A percentile compares a stretch with the other conserved stretches of the same genome.
phyloP scores from a whole-genome alignment of 2,329 filamentous ascomycete genomes.

The Tolypocladium tropicale region DNA sequence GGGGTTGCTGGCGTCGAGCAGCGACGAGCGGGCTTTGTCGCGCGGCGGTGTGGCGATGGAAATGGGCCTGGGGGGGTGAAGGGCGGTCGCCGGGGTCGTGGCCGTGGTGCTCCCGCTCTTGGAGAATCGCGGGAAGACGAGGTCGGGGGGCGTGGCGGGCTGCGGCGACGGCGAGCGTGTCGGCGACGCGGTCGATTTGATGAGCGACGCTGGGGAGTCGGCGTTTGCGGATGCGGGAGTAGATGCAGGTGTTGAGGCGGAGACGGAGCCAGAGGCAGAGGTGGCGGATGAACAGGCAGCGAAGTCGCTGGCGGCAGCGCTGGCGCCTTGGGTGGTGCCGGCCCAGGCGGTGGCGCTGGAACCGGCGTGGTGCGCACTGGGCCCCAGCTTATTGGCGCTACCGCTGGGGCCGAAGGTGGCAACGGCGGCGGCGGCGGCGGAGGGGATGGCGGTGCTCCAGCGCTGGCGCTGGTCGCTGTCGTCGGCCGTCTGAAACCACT shows the following conservation, averaged over 20 bases:
- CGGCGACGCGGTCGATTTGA: slow-evolving; percentile 21
- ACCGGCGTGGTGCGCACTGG: not conserved
- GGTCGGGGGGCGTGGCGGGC: slow-evolving; percentile 19
- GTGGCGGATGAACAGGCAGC: slow-evolving; percentile 6
- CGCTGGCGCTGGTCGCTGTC: slow-evolving; percentile 8
- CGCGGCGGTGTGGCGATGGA: slow-evolving; percentile 17
- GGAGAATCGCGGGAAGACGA: slow-evolving; percentile 9
- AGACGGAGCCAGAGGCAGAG: slow-evolving; percentile 1
- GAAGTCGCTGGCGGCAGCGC: slow-evolving; percentile 5
- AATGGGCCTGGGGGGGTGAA: slow-evolving; percentile 24
- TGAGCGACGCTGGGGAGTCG: slow-evolving; percentile 21
- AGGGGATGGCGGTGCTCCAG: not conserved
- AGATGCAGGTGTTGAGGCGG: not conserved
- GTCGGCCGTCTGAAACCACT: slow-evolving; percentile 18
- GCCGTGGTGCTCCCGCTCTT: slow-evolving; percentile 5
- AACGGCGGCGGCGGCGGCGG: not conserved
- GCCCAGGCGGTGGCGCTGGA: slow-evolving; percentile 2
- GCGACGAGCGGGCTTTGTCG: slow-evolving; percentile 12
- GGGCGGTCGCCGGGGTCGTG: slow-evolving; percentile 9
- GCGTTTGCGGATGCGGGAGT: slow-evolving; percentile 15
- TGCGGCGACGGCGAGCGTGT: slow-evolving; percentile 26
- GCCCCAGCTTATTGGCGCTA: not conserved
- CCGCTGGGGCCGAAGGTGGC: not conserved
- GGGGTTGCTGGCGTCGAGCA: slow-evolving; percentile 12
- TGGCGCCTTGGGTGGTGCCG: slow-evolving; percentile 2